These are phyloP conservation scores for Didymella exigua DNA, from an alignment of 2,329 filamentous ascomycete species.

Conservation along the genomic window DNA sequence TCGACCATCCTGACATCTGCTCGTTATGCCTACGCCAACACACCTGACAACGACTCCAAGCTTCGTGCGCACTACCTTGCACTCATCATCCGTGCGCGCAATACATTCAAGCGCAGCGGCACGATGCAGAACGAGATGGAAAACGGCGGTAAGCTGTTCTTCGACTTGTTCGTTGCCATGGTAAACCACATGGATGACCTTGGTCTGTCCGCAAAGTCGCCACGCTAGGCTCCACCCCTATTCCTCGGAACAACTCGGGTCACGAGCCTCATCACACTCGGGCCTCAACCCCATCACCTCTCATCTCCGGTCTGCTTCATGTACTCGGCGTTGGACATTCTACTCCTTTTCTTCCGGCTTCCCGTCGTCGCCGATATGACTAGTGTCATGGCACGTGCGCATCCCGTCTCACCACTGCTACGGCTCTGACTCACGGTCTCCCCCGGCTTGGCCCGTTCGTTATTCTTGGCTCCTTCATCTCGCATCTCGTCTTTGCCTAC, in stretches of 20 bases:
- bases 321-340: constrained; percentile 8
- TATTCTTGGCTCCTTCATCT: constrained; percentile 18
- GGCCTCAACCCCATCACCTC: constrained; percentile 11
- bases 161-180: constrained; percentile 90
- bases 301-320: constrained; percentile 25
- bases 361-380: constrained; percentile 19
- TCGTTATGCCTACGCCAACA: constrained; percentile 88
- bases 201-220: constrained; percentile 34
- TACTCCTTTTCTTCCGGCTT: constrained; percentile 17
- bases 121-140: constrained; percentile 98
- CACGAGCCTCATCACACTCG: constrained; percentile 7
- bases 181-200: constrained; percentile 75
- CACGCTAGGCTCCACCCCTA: constrained; percentile 32
- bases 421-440: constrained; percentile 29
- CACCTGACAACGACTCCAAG: constrained; percentile 88
- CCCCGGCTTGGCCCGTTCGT: constrained; percentile 17
- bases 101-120: constrained; percentile 89
- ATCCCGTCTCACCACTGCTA: constrained; percentile 24
- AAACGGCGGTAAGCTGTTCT: constrained; percentile 84
- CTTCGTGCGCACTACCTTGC: constrained; percentile 89
- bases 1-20: constrained; percentile 85
- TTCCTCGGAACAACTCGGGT: constrained; percentile 7
- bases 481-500: constrained; percentile 15
- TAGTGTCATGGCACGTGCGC: constrained; percentile 22
- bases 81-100: constrained; percentile 84